Percentiles rank a stretch among this genome's conserved stretches.
phyloP scores from a whole-genome alignment of 768 basidiomycete genomes.

The Boletus rubropictus region DNA sequence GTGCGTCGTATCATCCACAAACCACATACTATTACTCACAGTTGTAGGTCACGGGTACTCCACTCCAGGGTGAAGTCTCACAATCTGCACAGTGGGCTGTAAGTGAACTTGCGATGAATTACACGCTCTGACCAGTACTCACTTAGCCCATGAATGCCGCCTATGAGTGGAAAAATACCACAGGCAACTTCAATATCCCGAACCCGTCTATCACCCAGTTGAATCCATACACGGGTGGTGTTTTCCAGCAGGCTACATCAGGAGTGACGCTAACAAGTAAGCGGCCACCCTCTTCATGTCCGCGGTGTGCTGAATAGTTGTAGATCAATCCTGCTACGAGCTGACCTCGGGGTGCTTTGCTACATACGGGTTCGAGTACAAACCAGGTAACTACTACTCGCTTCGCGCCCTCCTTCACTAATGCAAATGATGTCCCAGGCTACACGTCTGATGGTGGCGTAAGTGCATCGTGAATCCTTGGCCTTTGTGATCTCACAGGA shows the following conservation, averaged over 20 bases:
- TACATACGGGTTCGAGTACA: conserved; percentile 79
- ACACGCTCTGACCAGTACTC: conserved; percentile 1
- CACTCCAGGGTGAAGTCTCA: conserved; percentile 57
- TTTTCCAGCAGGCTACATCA: conserved; percentile 81
- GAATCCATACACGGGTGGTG: conserved; percentile 70
- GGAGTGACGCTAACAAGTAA: conserved; percentile 55
- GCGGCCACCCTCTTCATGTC: conserved; percentile 8
- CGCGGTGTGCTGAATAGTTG: not conserved
- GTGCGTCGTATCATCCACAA: conserved; percentile 30
- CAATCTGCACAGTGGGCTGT: conserved; percentile 82
- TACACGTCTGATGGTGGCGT: conserved; percentile 42
- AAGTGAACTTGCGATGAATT: conserved; percentile 25
- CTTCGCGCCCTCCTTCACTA: not conserved
- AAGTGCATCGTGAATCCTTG: conserved; percentile 19
- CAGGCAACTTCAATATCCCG: conserved; percentile 51
- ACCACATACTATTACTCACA: conserved; percentile 6
- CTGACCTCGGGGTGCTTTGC: conserved; percentile 47
- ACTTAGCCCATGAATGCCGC: conserved; percentile 68
- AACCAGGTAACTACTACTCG: conserved; percentile 42
- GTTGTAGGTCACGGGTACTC: conserved; percentile 33
- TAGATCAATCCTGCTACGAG: conserved; percentile 68
- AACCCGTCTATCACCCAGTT: conserved; percentile 46
- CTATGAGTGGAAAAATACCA: conserved; percentile 66
- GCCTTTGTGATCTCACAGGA: conserved; percentile 4
- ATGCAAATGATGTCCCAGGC: conserved; percentile 12